Base-by-base conservation (phyloP, 257 asterid species). In the Cinchona pubescens region DNA sequence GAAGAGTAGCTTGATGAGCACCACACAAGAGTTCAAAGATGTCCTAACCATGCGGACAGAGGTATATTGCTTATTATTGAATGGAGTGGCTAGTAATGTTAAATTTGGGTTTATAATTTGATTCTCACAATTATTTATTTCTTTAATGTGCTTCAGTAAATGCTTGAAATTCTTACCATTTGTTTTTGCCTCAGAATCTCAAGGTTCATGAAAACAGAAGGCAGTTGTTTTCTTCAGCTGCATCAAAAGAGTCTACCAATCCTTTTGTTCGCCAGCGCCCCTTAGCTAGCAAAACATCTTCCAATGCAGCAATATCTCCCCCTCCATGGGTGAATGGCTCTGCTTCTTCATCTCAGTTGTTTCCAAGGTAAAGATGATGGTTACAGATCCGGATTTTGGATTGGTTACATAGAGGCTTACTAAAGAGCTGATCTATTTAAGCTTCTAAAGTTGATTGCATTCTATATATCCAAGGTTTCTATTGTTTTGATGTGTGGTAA, bases 221-320 rank as follows among this genome's bases (percentile, higher is more conserved):
- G 70, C 97, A 94, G 70, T 56, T 94, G 73, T 89, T 87, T 72
- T 88, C 97, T 75, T 86, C 94, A 42, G 81, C 88, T 64, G 87
- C 90, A 59, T 79, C 96, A 49, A 88, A 88, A 80, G 92, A 85
- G 48, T 78, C 90, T 60, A 65, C 96, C 66, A 94, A 94, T 83
- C 97, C 99, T 38, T 92, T 94, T 67, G 86, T 85, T 82, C 95
- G 96, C 76, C 97, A 92, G 82, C 97, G 97, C 45, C 98, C 98
- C 11, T 84, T 94, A 82, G 92, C 86, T 67, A 69, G 90, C 79
- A 90, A 77, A 85, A 18, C 92, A 79, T 67, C 89, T 69, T 75
- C 89, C 65, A 82, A 83, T 80, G 84, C 88, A 35, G 78, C 88
- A 51, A 78, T 89, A 38, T 71, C 93, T 21, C 92, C 97, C 70